A percentile compares a stretch with the other conserved stretches of the same genome.
Evolutionary conservation across 176 grass and related monocot species (phyloP).

Genomic region (Canna indica): DNA sequence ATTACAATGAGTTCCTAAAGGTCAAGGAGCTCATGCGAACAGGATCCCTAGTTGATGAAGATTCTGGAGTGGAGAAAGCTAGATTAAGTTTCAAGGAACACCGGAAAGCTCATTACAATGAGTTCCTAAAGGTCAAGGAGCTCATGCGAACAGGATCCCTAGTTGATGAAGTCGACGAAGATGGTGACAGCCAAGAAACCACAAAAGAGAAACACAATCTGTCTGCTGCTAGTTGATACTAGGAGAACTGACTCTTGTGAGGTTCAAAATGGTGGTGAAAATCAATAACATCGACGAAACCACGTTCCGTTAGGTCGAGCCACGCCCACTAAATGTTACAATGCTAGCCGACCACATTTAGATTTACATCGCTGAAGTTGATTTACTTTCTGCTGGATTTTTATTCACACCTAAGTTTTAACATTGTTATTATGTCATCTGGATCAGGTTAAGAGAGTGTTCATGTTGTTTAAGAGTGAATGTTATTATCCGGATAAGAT

Average conservation of each 20-base stretch:
- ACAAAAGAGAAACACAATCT: not conserved
- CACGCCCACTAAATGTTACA: no score
- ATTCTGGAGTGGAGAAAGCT: not conserved
- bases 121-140: conserved; percentile 75
- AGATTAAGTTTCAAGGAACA: conserved; percentile 76
- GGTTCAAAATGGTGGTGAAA: not conserved
- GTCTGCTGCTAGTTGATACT: not conserved
- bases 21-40: conserved; percentile 54
- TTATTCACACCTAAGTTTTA: no score
- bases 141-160: conserved; percentile 44
- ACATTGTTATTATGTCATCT: no score
- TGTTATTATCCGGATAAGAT: no score
- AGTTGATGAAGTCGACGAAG: conserved; percentile 34
- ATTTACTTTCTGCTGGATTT: no score
- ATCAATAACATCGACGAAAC: not conserved
- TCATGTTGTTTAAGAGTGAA: no score
- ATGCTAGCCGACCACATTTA: no score
- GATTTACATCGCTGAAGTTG: no score
- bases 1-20: conserved; percentile 75
- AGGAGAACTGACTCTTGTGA: not conserved
- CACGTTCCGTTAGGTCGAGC: no score
- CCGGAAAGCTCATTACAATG: conserved; percentile 64
- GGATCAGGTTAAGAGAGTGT: no score
- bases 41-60: conserved; percentile 40
- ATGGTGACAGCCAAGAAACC: conserved; percentile 10